These are phyloP conservation scores for Diutina sp. DNA, from an alignment of 1,139 yeast species.

Conservation along the genomic window DNA sequence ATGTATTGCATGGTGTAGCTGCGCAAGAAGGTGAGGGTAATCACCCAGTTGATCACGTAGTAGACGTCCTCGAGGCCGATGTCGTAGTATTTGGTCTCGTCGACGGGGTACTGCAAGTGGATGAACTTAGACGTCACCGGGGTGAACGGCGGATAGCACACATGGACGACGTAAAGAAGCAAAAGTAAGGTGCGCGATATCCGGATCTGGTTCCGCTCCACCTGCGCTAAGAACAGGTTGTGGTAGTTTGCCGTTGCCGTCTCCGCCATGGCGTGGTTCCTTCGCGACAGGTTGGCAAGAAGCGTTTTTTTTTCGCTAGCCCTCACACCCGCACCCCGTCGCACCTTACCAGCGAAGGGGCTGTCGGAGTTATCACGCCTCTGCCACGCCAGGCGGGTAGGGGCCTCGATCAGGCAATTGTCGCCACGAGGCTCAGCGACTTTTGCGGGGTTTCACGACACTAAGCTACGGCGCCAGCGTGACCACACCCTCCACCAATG, in stretches of 20 bases:
- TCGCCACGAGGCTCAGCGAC: not conserved
- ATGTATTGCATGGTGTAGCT: conserved; percentile 45
- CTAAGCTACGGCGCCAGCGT: too few relatives aligned
- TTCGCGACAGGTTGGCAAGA: not conserved
- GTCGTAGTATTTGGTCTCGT: conserved; percentile 27
- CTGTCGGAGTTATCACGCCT: not conserved
- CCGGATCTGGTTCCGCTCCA: conserved; percentile 22
- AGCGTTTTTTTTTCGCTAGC: not conserved
- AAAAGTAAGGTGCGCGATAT: conserved; percentile 19
- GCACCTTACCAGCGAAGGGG: not conserved
- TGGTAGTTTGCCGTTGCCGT: not conserved
- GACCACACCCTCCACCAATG: too few relatives aligned
- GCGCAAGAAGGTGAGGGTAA: conserved; percentile 46
- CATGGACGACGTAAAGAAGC: conserved; percentile 16
- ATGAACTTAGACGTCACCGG: conserved; percentile 29
- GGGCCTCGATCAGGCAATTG: not conserved
- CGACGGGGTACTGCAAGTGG: conserved; percentile 32
- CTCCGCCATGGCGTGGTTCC: not conserved
- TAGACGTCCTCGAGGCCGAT: conserved; percentile 46
- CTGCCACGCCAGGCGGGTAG: too few relatives aligned
- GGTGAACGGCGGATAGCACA: conserved; percentile 7
- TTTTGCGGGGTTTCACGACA: too few relatives aligned
- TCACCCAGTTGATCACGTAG: conserved; percentile 42
- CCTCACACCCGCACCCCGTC: not conserved
- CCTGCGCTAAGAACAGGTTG: conserved; percentile 4